Evolutionary conservation across 2,329 filamentous ascomycete genomes (phyloP), one percentile per base, ranked within the genome.

Genomic region (Penicillium decumbens): DNA sequence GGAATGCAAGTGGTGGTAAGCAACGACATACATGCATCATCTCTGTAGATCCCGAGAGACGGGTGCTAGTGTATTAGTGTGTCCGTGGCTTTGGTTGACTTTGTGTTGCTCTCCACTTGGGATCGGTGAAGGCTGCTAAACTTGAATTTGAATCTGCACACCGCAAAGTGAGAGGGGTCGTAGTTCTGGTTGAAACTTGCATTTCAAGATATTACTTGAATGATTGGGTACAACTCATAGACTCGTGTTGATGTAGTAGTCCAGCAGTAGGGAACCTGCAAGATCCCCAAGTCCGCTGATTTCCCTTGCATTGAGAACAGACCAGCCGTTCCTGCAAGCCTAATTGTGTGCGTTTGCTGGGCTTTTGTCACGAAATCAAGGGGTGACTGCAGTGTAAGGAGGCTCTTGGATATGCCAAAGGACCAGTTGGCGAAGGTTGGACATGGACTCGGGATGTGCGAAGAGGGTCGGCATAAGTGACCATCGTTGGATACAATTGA

Each of bases 281-380:
- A 44, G 50, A 55, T 51, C 49, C 45, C 43, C 39, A 43, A 28
- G 44, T 41, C 20, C 23, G 20, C 23, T 30, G 46, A 48, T 48
- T 57, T 47, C 28, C 55, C 56, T 56, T 60, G 49, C 56, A 58
- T 54, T 20, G 20, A 18, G 58, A 55, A 59, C 58, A 47, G 58
- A 59, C 56, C 58, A 60, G 45, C 33, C 13, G 56, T 59, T 60
- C 54, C 47, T 57, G 41, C 42, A 24, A 53, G 45, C 6, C 41
- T 20, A 37, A 32, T 20, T 13, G n/a, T 38, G 35, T 30, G 29
- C 41, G 30, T 41, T 52, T 49, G 46, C 43, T 33, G 13, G 15
- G 27, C 15, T 39, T n/a, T 49, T 15, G 28, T 38, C 24, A 28
- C 37, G 15, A 15, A 38, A 33, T 51, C 50, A 56, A 56, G 54